These are phyloP conservation scores for Paulinella micropora DNA, from an alignment of 78 protist genomes.

Conservation along the genomic window DNA sequence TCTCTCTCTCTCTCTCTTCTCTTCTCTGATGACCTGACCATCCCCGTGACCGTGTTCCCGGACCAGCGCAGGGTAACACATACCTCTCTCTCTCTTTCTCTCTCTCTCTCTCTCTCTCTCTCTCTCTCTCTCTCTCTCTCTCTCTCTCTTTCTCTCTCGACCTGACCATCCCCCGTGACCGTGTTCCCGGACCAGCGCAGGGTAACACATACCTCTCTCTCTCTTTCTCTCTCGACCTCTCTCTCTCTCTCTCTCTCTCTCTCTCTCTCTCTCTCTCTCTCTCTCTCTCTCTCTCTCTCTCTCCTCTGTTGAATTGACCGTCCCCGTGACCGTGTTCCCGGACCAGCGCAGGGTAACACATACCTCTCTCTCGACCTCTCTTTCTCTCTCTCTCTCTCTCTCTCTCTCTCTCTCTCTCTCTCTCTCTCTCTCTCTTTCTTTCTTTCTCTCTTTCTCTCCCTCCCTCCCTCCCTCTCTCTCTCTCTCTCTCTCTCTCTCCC, in stretches of 20 bases:
- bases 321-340: no score
- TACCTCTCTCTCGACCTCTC: no score
- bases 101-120: conserved; percentile 5
- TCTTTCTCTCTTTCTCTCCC: no score
- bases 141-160: no score
- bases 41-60: no score
- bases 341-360: no score
- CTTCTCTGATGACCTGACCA: neutral
- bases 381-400: neutral
- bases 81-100: no score
- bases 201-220: no score
- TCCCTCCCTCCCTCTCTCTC: conserved; percentile 6
- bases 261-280: neutral
- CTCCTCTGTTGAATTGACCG: no score
- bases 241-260: neutral
- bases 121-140: neutral
- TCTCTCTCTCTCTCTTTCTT: neutral
- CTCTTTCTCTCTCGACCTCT: no score
- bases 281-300: neutral
- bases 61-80: no score
- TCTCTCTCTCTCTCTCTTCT: neutral
- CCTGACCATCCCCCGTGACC: neutral
- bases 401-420: neutral
- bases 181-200: no score
- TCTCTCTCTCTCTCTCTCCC: neutral